Evolutionary conservation across 2,329 filamentous ascomycete genomes (phyloP), one percentile per base, ranked within the genome.

Genomic region (Beauveria sp.): DNA sequence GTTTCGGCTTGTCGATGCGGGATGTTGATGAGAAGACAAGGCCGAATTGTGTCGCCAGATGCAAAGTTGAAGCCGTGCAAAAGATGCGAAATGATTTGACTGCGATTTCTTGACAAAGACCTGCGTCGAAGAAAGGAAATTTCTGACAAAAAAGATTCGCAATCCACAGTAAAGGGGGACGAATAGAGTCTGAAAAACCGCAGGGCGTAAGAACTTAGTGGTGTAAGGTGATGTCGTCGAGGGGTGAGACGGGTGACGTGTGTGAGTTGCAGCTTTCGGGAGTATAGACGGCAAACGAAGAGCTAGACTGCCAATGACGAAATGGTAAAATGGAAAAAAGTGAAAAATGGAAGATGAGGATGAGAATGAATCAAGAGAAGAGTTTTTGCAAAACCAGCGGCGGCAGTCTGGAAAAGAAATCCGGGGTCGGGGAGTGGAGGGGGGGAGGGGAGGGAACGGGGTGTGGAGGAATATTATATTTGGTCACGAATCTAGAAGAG

Each of bases 381-480:
- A 51, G 24, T 51, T 58, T 50, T 16, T 7, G 14, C 30, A 24
- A 52, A 43, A 3, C 22, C n/a, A 42, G 47, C 34, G 28, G 5
- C 9, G 14, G 30, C 14, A 34, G 34, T 40, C 45, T 43, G 5
- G 12, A 47, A 24, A 38, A 64, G 65, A 67, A 70, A 70, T 70
- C 69, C 68, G 69, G 69, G 69, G 68, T 66, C 61, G 66, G 58
- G 65, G 30, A 67, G 67, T 68, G 69, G 69, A 54, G 49, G 51
- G 49, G 51, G 38, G 40, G 38, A 30, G 51, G 51, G 50, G 16
- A n/a, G 20, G 16, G 43, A 20, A 49, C 66, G 68, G 67, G 69
- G 28, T 61, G 69, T 67, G 69, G 66, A 68, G 68, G 69, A 64
- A 65, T 68, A 69, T 70, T 70, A 70, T 70, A 70, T 69, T 70